These are phyloP conservation scores for Penicillium parvum DNA, from an alignment of 495 filamentous ascomycete species.

Conservation along the genomic window DNA sequence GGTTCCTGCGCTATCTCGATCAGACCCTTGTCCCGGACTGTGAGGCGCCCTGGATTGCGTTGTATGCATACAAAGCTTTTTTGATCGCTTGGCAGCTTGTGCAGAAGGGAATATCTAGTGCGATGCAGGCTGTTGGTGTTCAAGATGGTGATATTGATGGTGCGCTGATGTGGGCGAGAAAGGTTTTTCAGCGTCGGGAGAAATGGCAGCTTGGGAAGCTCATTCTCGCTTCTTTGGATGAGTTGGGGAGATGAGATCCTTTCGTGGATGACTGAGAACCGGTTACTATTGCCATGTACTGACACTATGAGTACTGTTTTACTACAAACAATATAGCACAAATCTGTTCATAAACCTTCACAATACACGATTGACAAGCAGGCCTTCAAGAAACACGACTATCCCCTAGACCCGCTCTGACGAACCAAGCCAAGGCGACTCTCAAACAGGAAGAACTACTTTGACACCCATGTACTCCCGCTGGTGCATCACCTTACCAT, in stretches of 20 bases:
- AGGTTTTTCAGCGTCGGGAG: slow-evolving; percentile 23
- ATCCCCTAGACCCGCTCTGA: no score
- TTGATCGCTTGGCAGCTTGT: slow-evolving; percentile 37
- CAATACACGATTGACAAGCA: no score
- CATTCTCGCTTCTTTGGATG: slow-evolving; percentile 28
- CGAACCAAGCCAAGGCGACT: no score
- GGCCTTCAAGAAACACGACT: no score
- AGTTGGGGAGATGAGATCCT: not conserved
- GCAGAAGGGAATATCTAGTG: slow-evolving; percentile 18
- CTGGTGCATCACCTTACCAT: slow-evolving; percentile 41
- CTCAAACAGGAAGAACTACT: slow-evolving; percentile 36
- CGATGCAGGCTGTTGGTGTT: slow-evolving; percentile 27
- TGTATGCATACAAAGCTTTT: slow-evolving; percentile 39
- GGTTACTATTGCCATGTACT: no score
- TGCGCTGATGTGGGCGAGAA: slow-evolving; percentile 29
- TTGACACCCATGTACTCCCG: slow-evolving; percentile 43
- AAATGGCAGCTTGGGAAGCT: slow-evolving; percentile 27
- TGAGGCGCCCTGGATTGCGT: slow-evolving; percentile 32
- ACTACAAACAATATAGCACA: no score
- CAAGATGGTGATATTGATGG: slow-evolving; percentile 26
- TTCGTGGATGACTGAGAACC: no score
- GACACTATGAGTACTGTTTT: no score
- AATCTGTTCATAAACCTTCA: no score
- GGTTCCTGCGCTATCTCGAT: slow-evolving; percentile 37
- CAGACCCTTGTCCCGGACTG: slow-evolving; percentile 3